phyloP scores from a whole-genome alignment of 257 asterid species.

The Petrea volubilis region DNA sequence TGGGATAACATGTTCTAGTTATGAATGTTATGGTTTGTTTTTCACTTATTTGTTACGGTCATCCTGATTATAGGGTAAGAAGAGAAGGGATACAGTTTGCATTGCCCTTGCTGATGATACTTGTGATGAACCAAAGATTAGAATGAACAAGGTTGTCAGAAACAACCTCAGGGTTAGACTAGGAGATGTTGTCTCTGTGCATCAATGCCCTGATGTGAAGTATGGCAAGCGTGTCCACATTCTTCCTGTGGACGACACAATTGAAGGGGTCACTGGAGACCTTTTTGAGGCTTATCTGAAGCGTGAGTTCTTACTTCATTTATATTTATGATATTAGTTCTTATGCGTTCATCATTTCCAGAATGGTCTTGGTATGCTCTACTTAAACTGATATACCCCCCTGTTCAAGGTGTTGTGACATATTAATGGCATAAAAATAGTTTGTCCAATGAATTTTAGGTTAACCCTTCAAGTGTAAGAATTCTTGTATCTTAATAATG shows the following conservation, averaged over 20 bases:
- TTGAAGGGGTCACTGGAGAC: conserved; percentile 74
- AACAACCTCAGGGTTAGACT: conserved; percentile 62
- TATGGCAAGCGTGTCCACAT: conserved; percentile 62
- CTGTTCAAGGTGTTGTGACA: too few relatives aligned
- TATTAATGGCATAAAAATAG: too few relatives aligned
- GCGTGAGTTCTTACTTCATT: conserved; percentile 44
- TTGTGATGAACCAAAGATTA: conserved; percentile 62
- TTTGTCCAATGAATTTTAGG: too few relatives aligned
- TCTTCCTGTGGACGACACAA: conserved; percentile 60
- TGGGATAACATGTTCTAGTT: not conserved
- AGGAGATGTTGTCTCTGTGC: conserved; percentile 75
- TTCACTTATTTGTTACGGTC: not conserved
- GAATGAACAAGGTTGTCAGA: conserved; percentile 78
- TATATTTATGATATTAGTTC: not conserved
- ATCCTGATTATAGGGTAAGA: conserved; percentile 51
- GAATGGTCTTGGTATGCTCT: too few relatives aligned
- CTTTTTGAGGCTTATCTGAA: conserved; percentile 65
- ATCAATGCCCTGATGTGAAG: conserved; percentile 64
- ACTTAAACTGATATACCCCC: too few relatives aligned
- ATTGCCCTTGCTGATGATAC: conserved; percentile 72
- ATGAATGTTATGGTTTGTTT: not conserved
- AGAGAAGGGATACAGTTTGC: conserved; percentile 66
- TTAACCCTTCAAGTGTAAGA: too few relatives aligned
- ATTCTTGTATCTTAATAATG: too few relatives aligned
- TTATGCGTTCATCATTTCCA: not conserved